A percentile compares a stretch with the other conserved stretches of the same genome.
Evolutionary conservation across 2,329 filamentous ascomycete species (phyloP).

Genomic region (Aaosphaeria arxii): DNA sequence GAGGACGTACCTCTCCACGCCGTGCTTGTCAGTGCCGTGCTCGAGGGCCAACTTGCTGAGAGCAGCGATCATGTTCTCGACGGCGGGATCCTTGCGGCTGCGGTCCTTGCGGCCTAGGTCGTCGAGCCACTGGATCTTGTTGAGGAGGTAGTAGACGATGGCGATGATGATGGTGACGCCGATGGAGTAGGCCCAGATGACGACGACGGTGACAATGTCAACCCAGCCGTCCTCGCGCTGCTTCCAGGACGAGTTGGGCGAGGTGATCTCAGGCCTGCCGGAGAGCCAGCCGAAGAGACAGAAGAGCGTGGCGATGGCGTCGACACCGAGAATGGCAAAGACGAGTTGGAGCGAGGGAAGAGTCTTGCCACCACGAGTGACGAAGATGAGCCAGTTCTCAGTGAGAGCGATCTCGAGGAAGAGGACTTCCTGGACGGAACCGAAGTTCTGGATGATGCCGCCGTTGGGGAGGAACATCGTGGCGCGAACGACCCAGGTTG

Average conservation of each 20-base stretch:
- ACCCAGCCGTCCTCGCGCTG: conserved; percentile 51
- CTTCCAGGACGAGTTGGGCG: conserved; percentile 39
- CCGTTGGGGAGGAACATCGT: conserved; percentile 67
- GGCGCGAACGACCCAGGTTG: conserved; percentile 71
- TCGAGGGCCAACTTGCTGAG: conserved; percentile 63
- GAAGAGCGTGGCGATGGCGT: conserved; percentile 70
- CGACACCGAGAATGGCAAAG: conserved; percentile 67
- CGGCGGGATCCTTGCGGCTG: conserved; percentile 58
- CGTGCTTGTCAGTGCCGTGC: conserved; percentile 54
- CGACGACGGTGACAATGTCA: conserved; percentile 63
- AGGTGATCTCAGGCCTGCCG: conserved; percentile 45
- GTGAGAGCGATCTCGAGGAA: conserved; percentile 53
- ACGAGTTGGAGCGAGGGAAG: conserved; percentile 74
- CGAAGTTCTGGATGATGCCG: conserved; percentile 73
- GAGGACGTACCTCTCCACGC: conserved; percentile 44
- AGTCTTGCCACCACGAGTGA: conserved; percentile 62
- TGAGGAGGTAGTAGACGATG: conserved; percentile 63
- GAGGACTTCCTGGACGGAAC: conserved; percentile 68
- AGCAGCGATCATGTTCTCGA: conserved; percentile 65
- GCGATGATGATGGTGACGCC: conserved; percentile 64
- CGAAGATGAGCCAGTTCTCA: conserved; percentile 56
- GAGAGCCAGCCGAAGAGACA: conserved; percentile 72
- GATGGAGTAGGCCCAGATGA: conserved; percentile 65
- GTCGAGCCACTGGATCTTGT: conserved; percentile 57
- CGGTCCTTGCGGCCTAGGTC: conserved; percentile 63